These are phyloP conservation scores for Zalerion maritima DNA, from an alignment of 495 filamentous ascomycete species.

Conservation along the genomic window DNA sequence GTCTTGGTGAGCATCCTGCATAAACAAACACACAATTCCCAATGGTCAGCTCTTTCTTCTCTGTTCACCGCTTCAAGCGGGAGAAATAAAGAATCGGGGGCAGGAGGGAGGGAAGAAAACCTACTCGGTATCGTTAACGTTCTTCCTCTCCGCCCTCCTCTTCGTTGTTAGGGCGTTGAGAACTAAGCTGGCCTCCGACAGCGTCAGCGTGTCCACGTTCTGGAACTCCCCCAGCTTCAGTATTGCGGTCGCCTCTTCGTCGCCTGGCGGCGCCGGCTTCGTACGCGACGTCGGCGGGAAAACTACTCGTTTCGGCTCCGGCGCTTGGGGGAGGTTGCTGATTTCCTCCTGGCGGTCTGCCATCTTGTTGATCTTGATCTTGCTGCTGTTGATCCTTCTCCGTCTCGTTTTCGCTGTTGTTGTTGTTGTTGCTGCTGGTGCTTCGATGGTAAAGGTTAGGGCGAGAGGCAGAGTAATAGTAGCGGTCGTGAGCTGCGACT, in stretches of 20 bases:
- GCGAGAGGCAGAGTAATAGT: too few relatives aligned
- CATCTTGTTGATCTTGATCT: too few relatives aligned
- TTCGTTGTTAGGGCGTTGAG: slow-evolving; percentile 75
- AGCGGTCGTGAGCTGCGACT: too few relatives aligned
- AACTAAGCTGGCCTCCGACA: slow-evolving; percentile 82
- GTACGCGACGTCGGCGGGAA: slow-evolving; percentile 47
- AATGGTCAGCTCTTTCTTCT: slow-evolving; percentile 8
- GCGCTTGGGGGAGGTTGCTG: too few relatives aligned
- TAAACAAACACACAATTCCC: too few relatives aligned
- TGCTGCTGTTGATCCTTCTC: too few relatives aligned
- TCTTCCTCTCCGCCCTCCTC: slow-evolving; percentile 47
- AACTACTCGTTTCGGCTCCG: too few relatives aligned
- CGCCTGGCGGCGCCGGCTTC: slow-evolving; percentile 57
- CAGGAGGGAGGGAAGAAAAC: too few relatives aligned
- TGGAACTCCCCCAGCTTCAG: slow-evolving; percentile 87
- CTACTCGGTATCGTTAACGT: slow-evolving; percentile 53
- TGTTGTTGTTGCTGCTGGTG: slow-evolving; percentile 1
- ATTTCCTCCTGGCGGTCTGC: too few relatives aligned
- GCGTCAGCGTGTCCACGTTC: slow-evolving; percentile 69
- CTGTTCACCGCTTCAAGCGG: background rate
- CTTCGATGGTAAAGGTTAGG: too few relatives aligned
- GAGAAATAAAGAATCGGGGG: slow-evolving; percentile 1
- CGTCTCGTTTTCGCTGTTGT: background rate
- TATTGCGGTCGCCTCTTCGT: slow-evolving; percentile 73
- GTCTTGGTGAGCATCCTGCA: slow-evolving; percentile 63